These are phyloP conservation scores for Astrothelium macrocarpum DNA, from an alignment of 495 filamentous ascomycete genomes.

Conservation along the genomic window DNA sequence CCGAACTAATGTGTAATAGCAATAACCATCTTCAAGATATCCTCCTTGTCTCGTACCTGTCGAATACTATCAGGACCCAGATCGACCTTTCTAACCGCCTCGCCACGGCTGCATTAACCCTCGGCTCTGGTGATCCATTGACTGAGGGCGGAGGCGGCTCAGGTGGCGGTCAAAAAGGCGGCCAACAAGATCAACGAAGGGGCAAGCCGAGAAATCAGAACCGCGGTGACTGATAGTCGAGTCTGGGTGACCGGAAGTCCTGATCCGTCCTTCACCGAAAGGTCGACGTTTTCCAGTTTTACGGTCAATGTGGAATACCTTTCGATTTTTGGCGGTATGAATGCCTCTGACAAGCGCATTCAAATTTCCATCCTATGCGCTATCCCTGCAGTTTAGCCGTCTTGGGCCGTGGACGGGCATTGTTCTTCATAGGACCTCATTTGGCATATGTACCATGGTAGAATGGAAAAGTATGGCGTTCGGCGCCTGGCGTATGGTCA, in stretches of 20 bases:
- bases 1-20: slow-evolving; percentile 34
- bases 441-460: neutral
- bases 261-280: neutral
- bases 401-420: neutral
- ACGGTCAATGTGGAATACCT: neutral
- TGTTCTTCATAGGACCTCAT: neutral
- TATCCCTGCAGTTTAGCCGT: neutral
- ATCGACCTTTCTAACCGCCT: slow-evolving; percentile 94
- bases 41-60: slow-evolving; percentile 89
- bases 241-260: neutral
- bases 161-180: slow-evolving; percentile 17
- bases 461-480: slow-evolving; percentile 6
- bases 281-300: neutral
- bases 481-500: neutral
- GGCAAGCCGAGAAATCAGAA: slow-evolving; percentile 5
- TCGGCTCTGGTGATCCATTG: slow-evolving; percentile 26
- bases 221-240: neutral
- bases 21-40: slow-evolving; percentile 99
- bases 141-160: slow-evolving; percentile 12
- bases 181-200: slow-evolving; percentile 3
- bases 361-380: neutral
- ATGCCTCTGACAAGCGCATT: neutral
- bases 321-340: neutral
- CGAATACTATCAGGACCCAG: slow-evolving; percentile 97
- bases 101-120: slow-evolving; percentile 71